Percentiles rank a stretch among this genome's conserved stretches.
These are phyloP conservation scores for Carex sylvatica DNA, from an alignment of 202 grass and related monocot genomes.

Conservation along the genomic window DNA sequence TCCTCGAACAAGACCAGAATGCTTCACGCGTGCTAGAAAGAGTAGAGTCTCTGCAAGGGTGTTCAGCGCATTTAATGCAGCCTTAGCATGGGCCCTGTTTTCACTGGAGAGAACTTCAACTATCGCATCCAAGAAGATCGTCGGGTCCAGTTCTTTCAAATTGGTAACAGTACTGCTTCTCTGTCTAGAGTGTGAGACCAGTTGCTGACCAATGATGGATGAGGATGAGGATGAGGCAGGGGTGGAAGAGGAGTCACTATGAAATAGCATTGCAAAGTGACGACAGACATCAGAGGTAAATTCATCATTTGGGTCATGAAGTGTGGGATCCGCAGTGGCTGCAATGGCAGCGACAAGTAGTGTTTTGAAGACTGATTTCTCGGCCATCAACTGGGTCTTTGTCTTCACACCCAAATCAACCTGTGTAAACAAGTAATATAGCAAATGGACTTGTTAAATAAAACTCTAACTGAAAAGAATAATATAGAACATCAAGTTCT, in stretches of 20 bases:
- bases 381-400: conserved; percentile 97
- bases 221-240: conserved; percentile 43
- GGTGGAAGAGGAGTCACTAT: conserved; percentile 61
- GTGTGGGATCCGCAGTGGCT: conserved; percentile 63
- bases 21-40: conserved; percentile 82
- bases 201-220: conserved; percentile 46
- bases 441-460: neutral
- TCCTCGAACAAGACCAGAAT: conserved; percentile 75
- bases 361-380: conserved; percentile 94
- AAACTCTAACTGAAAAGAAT: neutral
- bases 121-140: conserved; percentile 93
- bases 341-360: conserved; percentile 70
- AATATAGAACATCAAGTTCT: neutral
- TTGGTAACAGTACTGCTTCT: conserved; percentile 71
- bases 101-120: conserved; percentile 90
- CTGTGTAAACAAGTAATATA: conserved; percentile 39
- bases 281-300: conserved; percentile 81
- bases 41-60: conserved; percentile 84
- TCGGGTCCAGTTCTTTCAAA: conserved; percentile 87
- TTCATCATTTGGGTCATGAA: conserved; percentile 78
- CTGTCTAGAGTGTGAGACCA: conserved; percentile 51
- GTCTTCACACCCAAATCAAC: conserved; percentile 99
- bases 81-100: conserved; percentile 88
- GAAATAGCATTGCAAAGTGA: conserved; percentile 98
- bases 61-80: conserved; percentile 82